A percentile compares a stretch with the other conserved stretches of the same genome.
Evolutionary conservation across 805 yeast genomes (phyloP).

Genomic region (Debaryomyces hansenii): DNA sequence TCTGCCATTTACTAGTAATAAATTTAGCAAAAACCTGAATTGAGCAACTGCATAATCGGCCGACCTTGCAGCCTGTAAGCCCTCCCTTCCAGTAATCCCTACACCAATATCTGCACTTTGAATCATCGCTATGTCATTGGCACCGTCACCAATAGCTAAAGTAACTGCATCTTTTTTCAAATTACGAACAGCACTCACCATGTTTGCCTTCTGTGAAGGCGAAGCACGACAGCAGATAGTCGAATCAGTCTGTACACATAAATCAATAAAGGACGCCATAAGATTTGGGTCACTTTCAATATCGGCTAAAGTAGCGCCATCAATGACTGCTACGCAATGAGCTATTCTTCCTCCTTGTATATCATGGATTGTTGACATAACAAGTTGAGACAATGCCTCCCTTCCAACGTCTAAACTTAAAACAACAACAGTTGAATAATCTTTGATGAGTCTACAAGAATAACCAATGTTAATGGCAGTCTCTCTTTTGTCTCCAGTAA

Average conservation of each 20-base stretch:
- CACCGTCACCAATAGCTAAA: slow-evolving; percentile 98
- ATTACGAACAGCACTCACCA: slow-evolving; percentile 82
- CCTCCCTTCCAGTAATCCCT: slow-evolving; percentile 97
- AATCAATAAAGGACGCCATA: slow-evolving; percentile 74
- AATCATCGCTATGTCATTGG: slow-evolving; percentile 98
- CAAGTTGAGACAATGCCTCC: slow-evolving; percentile 63
- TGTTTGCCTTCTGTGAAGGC: slow-evolving; percentile 91
- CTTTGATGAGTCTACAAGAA: slow-evolving; percentile 89
- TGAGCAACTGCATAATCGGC: slow-evolving; percentile 96
- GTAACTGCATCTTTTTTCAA: slow-evolving; percentile 72
- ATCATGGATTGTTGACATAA: slow-evolving; percentile 75
- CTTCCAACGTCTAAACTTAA: slow-evolving; percentile 46
- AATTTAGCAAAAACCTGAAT: slow-evolving; percentile 78
- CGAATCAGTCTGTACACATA: slow-evolving; percentile 85
- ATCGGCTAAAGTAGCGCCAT: slow-evolving; percentile 79
- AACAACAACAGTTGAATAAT: slow-evolving; percentile 85
- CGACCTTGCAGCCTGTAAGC: slow-evolving; percentile 93
- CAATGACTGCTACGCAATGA: slow-evolving; percentile 91
- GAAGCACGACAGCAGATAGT: slow-evolving; percentile 95
- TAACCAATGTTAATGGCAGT: slow-evolving; percentile 97
- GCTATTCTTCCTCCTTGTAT: slow-evolving; percentile 76
- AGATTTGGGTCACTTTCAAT: slow-evolving; percentile 74
- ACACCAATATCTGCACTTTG: slow-evolving; percentile 98
- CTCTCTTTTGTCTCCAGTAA: slow-evolving; percentile 97
- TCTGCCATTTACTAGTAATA: slow-evolving; percentile 90